phyloP scores from a whole-genome alignment of 1,139 yeast species.

The Pichia kudriavzevii region DNA sequence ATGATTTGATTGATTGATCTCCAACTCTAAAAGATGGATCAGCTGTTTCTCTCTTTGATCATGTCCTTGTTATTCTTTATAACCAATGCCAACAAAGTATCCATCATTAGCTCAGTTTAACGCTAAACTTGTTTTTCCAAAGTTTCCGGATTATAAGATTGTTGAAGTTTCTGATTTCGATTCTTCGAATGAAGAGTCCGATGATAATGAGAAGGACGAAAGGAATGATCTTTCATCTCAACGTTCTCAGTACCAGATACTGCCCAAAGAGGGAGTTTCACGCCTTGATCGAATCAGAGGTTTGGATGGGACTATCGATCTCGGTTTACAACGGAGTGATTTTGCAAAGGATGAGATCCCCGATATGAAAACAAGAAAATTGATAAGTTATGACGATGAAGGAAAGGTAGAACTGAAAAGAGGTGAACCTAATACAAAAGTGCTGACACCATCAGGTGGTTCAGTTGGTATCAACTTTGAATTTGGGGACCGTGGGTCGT shows the following conservation, averaged over 20 bases:
- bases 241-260: too few relatives aligned
- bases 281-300: slow-evolving; percentile 9
- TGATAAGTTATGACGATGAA: slow-evolving; percentile 9
- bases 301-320: slow-evolving; percentile 12
- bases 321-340: slow-evolving; percentile 10
- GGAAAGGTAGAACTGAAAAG: neutral
- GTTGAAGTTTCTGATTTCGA: slow-evolving; percentile 22
- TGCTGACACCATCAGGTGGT: neutral
- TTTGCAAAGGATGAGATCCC: slow-evolving; percentile 1
- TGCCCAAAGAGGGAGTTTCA: slow-evolving; percentile 9
- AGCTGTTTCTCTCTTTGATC: too few relatives aligned
- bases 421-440: neutral
- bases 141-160: slow-evolving; percentile 15
- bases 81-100: too few relatives aligned
- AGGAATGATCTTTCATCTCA: slow-evolving; percentile 13
- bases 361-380: slow-evolving; percentile 4
- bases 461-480: slow-evolving; percentile 18
- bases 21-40: too few relatives aligned
- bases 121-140: slow-evolving; percentile 3
- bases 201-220: slow-evolving; percentile 15
- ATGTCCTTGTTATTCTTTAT: too few relatives aligned
- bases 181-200: slow-evolving; percentile 13
- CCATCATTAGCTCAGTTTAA: too few relatives aligned
- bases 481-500: slow-evolving; percentile 31
- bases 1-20: too few relatives aligned